phyloP scores from a whole-genome alignment of 345 rosid genomes.

The Syzygium jambos region DNA sequence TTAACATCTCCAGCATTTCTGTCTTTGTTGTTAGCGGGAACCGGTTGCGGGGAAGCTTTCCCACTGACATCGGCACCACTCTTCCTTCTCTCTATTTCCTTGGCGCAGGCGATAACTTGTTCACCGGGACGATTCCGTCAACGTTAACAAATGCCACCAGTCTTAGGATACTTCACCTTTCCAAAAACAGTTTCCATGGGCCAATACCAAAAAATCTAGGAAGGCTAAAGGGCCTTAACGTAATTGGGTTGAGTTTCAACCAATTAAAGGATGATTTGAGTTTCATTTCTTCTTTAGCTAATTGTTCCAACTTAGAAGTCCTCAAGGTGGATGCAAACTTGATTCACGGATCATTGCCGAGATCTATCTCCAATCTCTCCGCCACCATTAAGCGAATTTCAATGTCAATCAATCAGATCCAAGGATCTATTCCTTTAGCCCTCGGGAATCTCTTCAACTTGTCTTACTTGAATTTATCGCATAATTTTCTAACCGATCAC shows the following conservation, averaged over 20 bases:
- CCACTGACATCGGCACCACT: accelerated
- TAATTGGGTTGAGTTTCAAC: accelerated
- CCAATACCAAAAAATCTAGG: neutral
- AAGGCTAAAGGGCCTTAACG: accelerated
- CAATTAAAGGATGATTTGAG: neutral
- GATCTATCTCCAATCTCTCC: neutral
- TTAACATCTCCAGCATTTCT: accelerated
- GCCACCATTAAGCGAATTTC: accelerated
- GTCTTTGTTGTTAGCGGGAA: accelerated
- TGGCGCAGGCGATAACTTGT: accelerated
- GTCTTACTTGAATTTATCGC: accelerated
- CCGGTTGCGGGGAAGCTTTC: neutral
- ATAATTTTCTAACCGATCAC: accelerated
- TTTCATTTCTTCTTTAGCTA: neutral
- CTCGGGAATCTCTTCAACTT: neutral
- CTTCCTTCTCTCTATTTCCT: accelerated
- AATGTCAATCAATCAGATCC: accelerated
- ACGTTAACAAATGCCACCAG: neutral
- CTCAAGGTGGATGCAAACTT: accelerated
- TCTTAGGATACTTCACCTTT: accelerated
- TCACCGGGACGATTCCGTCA: neutral
- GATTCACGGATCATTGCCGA: neutral
- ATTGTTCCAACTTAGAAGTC: neutral
- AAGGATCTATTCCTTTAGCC: neutral
- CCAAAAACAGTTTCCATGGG: neutral